Evolutionary conservation across 2,329 filamentous ascomycete species (phyloP).

Genomic region (Talaromyces pinophilus): DNA sequence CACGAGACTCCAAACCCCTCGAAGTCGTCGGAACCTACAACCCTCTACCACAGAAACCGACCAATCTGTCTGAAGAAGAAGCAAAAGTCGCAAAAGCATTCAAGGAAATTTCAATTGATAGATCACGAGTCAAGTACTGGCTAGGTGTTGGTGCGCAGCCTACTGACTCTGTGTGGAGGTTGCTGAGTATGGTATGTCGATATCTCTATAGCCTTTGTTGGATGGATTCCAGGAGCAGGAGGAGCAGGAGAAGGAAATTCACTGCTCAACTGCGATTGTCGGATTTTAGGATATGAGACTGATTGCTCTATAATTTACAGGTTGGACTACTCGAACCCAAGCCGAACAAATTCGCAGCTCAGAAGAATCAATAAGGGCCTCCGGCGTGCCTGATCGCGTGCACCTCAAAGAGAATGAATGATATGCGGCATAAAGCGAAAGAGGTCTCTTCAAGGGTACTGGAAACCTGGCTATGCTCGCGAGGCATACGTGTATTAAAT

Average conservation of each 20-base stretch:
- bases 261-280: background rate
- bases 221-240: background rate
- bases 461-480: background rate
- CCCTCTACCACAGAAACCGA: slow-evolving; percentile 58
- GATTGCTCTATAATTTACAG: background rate
- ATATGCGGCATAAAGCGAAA: background rate
- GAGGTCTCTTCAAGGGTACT: background rate
- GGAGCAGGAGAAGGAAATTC: background rate
- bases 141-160: slow-evolving; percentile 95
- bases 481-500: background rate
- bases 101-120: slow-evolving; percentile 90
- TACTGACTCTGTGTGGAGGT: slow-evolving; percentile 81
- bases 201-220: background rate
- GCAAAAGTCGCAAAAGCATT: slow-evolving; percentile 64
- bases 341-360: slow-evolving; percentile 19
- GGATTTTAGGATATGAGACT: background rate
- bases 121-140: slow-evolving; percentile 85
- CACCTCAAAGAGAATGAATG: too few relatives aligned
- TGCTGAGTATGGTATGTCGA: slow-evolving; percentile 72
- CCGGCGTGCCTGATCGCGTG: background rate
- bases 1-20: slow-evolving; percentile 82
- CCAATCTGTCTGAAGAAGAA: slow-evolving; percentile 50
- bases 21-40: slow-evolving; percentile 80
- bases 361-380: slow-evolving; percentile 15
- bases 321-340: slow-evolving; percentile 22